phyloP scores from a whole-genome alignment of 1,139 yeast genomes.

The Zygosaccharomyces sapae region DNA sequence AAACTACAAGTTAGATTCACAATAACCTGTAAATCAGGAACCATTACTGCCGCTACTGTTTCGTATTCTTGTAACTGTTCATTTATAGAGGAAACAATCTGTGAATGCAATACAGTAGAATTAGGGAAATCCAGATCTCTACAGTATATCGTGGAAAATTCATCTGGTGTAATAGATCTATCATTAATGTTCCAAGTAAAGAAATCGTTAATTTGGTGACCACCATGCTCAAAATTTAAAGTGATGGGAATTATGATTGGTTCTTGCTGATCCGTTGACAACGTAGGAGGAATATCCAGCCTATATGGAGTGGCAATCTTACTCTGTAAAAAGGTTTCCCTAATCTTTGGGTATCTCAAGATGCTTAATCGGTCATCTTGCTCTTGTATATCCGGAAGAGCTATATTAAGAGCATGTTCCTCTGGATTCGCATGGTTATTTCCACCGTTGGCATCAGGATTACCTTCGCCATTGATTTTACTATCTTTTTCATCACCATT shows the following conservation, averaged over 20 bases:
- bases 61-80: slow-evolving; percentile 78
- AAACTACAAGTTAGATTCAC: slow-evolving; percentile 78
- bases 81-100: slow-evolving; percentile 65
- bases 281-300: slow-evolving; percentile 21
- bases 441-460: slow-evolving; percentile 19
- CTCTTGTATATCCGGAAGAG: slow-evolving; percentile 34
- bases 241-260: slow-evolving; percentile 70
- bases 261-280: slow-evolving; percentile 23
- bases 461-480: slow-evolving; percentile 25
- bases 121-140: slow-evolving; percentile 77
- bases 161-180: slow-evolving; percentile 71
- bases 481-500: slow-evolving; percentile 28
- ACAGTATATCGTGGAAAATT: slow-evolving; percentile 75
- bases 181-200: slow-evolving; percentile 91
- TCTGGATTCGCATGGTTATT: slow-evolving; percentile 15
- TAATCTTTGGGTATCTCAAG: slow-evolving; percentile 33
- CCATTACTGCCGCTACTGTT: slow-evolving; percentile 57
- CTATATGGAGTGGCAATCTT: slow-evolving; percentile 33
- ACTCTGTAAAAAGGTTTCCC: slow-evolving; percentile 35
- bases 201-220: slow-evolving; percentile 66
- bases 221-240: slow-evolving; percentile 65
- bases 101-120: slow-evolving; percentile 49
- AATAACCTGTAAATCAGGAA: slow-evolving; percentile 70
- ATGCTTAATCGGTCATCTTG: slow-evolving; percentile 32
- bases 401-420: slow-evolving; percentile 20